Conservation (phyloP, 345 rosid species). For the Camelina laxa region DNA sequence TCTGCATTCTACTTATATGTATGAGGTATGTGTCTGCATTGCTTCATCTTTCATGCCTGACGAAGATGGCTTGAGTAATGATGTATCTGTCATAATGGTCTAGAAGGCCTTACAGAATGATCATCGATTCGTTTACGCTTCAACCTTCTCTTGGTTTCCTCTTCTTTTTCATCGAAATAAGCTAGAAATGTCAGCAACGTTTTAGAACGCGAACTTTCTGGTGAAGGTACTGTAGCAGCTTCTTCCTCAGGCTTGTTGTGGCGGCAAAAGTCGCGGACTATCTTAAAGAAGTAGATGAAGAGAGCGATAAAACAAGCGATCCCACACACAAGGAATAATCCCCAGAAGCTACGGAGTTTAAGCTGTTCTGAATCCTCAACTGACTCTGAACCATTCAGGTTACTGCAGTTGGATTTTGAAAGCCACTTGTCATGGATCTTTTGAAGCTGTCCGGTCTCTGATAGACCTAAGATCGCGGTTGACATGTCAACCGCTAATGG, state of each 20-base stretch:
- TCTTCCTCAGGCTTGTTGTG: slow-evolving; percentile 43
- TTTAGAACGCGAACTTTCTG: slow-evolving; percentile 49
- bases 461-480: slow-evolving; percentile 75
- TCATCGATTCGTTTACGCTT: slow-evolving; percentile 69
- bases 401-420: slow-evolving; percentile 53
- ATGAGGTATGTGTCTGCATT: slow-evolving; percentile 11
- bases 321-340: slow-evolving; percentile 79
- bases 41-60: slow-evolving; percentile 12
- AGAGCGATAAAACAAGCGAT: slow-evolving; percentile 66
- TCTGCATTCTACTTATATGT: slow-evolving; percentile 2
- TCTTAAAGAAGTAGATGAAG: slow-evolving; percentile 56
- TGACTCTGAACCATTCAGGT: slow-evolving; percentile 36
- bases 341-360: slow-evolving; percentile 76
- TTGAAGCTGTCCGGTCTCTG: slow-evolving; percentile 86
- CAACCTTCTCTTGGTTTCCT: slow-evolving; percentile 46
- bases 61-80: slow-evolving; percentile 18
- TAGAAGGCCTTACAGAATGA: slow-evolving; percentile 31
- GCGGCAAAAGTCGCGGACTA: slow-evolving; percentile 56
- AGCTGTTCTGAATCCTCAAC: slow-evolving; percentile 68
- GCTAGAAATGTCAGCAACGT: slow-evolving; percentile 69
- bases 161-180: slow-evolving; percentile 67
- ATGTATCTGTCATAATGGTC: slow-evolving; percentile 32
- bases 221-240: slow-evolving; percentile 40
- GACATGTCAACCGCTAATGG: slow-evolving; percentile 89
- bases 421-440: slow-evolving; percentile 80